Evolutionary conservation across 2,329 filamentous ascomycete species (phyloP), one percentile per base, ranked within the genome.

Genomic region (Pseudocercospora pini-densiflorae): DNA sequence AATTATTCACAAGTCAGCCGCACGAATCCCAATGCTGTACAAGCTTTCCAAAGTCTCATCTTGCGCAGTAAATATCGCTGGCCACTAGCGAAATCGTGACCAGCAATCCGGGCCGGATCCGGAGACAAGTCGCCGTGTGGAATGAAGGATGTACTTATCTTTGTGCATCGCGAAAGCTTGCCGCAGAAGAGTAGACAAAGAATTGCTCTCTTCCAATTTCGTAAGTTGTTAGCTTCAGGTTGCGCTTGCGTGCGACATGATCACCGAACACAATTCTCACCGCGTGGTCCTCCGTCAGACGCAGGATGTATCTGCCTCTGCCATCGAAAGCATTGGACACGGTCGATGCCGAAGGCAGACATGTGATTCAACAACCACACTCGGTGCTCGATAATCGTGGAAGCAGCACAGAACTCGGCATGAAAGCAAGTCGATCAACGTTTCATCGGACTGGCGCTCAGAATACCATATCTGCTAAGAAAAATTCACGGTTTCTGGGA

Each of bases 381-480:
- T 49, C 45, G 12, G 24, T 23, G 24, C 40, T 40, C 59, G 12
- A 51, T 51, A 21, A 36, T 19, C 9, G 55, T 19, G 55, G 33
- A 16, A 27, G 51, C 12, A 55, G 23, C 51, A n/a, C 27, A 12
- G 24, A 33, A 21, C 27, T 24, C 6, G 51, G 51, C 16, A 16
- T 58, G n/a, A 27, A 19, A 43, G 10, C 29, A 36, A 58, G 31
- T 29, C 33, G 16, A 19, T 31, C 40, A 16, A 61, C 3, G 5
- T 47, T 61, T 1, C 33, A 31, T 23, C 16, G 45, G n/a, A 67
- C 57, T 21, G 49, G 19, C 21, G 45, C 36, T 31, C 61, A 62
- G 21, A 67, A 67, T 24, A 49, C 29, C 33, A 64, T 40, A 23
- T 60, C 62, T 9, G 62, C 54, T 24, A 36, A 53, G 14, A 59